Evolutionary conservation across 2,329 filamentous ascomycete genomes (phyloP).

Genomic region (Cladosporium sp.): DNA sequence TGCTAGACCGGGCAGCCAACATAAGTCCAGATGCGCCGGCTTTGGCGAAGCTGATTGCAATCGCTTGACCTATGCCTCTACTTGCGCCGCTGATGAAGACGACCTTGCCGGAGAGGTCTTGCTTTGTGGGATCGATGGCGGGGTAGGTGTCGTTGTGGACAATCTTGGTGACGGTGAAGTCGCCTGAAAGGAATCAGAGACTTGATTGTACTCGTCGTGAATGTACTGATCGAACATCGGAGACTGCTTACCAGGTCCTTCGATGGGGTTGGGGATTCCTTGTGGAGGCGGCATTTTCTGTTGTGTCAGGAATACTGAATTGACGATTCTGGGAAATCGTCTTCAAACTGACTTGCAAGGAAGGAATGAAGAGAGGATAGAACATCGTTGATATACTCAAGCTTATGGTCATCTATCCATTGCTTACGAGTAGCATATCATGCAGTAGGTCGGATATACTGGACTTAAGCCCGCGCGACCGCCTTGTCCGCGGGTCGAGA

Average conservation of each 20-base stretch:
- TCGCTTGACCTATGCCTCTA: constrained; percentile 39
- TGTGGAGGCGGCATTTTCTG: constrained; percentile 16
- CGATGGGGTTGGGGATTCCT: constrained; percentile 17
- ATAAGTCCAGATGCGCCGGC: constrained; percentile 49
- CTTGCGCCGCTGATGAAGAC: constrained; percentile 48
- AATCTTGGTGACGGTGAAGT: constrained; percentile 10
- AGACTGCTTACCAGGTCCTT: constrained; percentile 14
- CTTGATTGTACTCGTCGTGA: background rate
- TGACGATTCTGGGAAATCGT: background rate
- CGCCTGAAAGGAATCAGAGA: background rate
- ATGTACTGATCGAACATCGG: too few relatives aligned
- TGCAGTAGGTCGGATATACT: too few relatives aligned
- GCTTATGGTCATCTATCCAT: too few relatives aligned
- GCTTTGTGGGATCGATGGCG: constrained; percentile 26
- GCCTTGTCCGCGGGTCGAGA: too few relatives aligned
- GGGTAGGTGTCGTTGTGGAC: constrained; percentile 24
- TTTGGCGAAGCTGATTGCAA: constrained; percentile 50
- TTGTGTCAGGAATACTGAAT: background rate
- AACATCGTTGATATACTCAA: too few relatives aligned
- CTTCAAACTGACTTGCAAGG: background rate
- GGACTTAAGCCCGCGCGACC: too few relatives aligned
- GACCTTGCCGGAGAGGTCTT: constrained; percentile 35
- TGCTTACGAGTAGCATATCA: too few relatives aligned
- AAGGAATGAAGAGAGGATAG: too few relatives aligned
- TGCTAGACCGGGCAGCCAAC: constrained; percentile 46